Evolutionary conservation across 2,329 filamentous ascomycete species (phyloP).

Genomic region (Cladophialophora chaetospira): DNA sequence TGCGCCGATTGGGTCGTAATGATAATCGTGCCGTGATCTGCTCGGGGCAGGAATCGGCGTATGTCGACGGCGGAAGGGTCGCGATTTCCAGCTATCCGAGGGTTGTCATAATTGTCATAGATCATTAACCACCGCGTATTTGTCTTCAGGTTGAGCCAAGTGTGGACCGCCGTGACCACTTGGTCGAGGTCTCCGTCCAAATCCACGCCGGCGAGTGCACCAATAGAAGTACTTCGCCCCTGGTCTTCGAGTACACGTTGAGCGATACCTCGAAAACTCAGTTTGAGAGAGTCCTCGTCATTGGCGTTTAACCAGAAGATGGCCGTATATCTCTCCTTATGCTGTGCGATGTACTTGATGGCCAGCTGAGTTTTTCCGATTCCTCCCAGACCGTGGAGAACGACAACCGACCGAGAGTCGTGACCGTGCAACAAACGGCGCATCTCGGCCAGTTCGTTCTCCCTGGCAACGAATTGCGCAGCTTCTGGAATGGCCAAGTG

Average conservation of each 20-base stretch:
- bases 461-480: slow-evolving; percentile 29
- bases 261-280: slow-evolving; percentile 33
- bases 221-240: not conserved
- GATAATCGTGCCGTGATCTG: slow-evolving; percentile 28
- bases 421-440: slow-evolving; percentile 22
- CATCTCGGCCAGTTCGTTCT: slow-evolving; percentile 31
- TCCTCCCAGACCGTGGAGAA: slow-evolving; percentile 2
- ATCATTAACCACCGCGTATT: slow-evolving; percentile 33
- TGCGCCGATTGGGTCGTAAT: slow-evolving; percentile 28
- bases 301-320: slow-evolving; percentile 50
- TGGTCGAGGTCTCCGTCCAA: slow-evolving; percentile 15
- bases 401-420: not conserved
- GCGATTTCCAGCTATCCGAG: slow-evolving; percentile 4
- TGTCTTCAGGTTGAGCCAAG: slow-evolving; percentile 23
- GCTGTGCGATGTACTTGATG: slow-evolving; percentile 40
- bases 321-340: slow-evolving; percentile 42
- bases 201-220: slow-evolving; percentile 6
- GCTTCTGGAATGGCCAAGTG: slow-evolving; percentile 25
- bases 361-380: slow-evolving; percentile 45
- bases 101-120: slow-evolving; percentile 32
- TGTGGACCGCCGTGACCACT: slow-evolving; percentile 1
- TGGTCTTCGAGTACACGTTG: slow-evolving; percentile 1
- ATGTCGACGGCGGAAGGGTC: slow-evolving; percentile 23
- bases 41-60: slow-evolving; percentile 20
- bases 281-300: slow-evolving; percentile 40